These are phyloP conservation scores for Hygrophorus russula DNA, from an alignment of 768 basidiomycete species.

Conservation along the genomic window DNA sequence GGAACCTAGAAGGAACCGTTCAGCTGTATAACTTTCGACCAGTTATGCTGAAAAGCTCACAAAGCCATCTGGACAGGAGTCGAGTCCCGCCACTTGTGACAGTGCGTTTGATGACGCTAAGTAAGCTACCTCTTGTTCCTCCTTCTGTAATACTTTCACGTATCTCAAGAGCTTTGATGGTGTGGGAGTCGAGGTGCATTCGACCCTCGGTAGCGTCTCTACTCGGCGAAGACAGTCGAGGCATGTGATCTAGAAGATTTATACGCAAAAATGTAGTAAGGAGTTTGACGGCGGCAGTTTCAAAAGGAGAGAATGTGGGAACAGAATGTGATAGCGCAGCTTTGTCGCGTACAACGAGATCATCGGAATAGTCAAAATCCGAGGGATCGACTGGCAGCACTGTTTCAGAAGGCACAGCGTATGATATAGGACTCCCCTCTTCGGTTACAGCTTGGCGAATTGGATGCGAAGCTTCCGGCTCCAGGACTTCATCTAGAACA, in stretches of 20 bases:
- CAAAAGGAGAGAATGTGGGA: slow-evolving; percentile 22
- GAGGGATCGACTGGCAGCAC: not conserved
- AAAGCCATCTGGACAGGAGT: slow-evolving; percentile 64
- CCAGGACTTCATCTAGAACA: slow-evolving; percentile 43
- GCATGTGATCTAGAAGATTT: slow-evolving; percentile 74
- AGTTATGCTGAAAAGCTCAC: slow-evolving; percentile 42
- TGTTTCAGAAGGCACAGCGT: slow-evolving; percentile 14
- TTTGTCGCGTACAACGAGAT: not conserved
- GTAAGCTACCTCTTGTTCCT: slow-evolving; percentile 58
- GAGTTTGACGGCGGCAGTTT: slow-evolving; percentile 47
- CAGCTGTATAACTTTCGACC: slow-evolving; percentile 6
- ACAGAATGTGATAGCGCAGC: not conserved
- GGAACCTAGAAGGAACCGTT: slow-evolving; percentile 42
- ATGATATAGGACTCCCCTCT: slow-evolving; percentile 46
- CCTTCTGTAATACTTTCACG: slow-evolving; percentile 66
- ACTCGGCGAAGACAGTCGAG: slow-evolving; percentile 42
- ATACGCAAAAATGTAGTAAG: slow-evolving; percentile 54
- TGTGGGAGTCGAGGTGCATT: slow-evolving; percentile 89
- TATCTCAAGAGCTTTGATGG: slow-evolving; percentile 83
- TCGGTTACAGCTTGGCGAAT: slow-evolving; percentile 39
- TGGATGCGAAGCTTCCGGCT: slow-evolving; percentile 27
- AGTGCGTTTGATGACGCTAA: slow-evolving; percentile 69
- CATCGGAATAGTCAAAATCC: slow-evolving; percentile 1
- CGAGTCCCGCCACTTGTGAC: slow-evolving; percentile 69
- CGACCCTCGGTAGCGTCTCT: slow-evolving; percentile 42